phyloP scores from a whole-genome alignment of 371 early-diverging fungal species.

The Lichtheimia hyalospora region DNA sequence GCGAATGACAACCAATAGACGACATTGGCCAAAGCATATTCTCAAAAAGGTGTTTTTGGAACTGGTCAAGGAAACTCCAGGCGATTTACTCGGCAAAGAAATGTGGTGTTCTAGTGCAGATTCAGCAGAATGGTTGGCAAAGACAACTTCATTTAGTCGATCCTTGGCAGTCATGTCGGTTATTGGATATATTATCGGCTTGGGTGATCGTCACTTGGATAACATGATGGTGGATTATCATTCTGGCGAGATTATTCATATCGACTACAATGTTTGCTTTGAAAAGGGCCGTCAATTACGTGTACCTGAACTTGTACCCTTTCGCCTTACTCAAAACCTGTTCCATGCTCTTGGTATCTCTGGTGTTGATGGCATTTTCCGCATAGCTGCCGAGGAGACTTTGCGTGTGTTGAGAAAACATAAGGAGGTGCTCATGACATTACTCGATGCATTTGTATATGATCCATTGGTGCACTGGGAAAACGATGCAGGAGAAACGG shows the following conservation, averaged over 20 bases:
- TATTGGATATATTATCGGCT: constrained; percentile 95
- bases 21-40: constrained; percentile 67
- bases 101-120: constrained; percentile 56
- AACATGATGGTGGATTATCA: constrained; percentile 92
- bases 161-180: constrained; percentile 94
- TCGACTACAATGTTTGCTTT: constrained; percentile 98
- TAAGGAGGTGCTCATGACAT: constrained; percentile 77
- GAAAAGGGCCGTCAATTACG: constrained; percentile 88
- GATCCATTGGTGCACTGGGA: constrained; percentile 86
- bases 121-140: constrained; percentile 71
- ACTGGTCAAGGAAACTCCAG: constrained; percentile 65
- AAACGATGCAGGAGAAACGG: constrained; percentile 41
- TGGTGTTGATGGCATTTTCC: constrained; percentile 82
- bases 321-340: constrained; percentile 91
- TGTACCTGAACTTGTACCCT: constrained; percentile 96
- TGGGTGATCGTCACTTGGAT: constrained; percentile 98
- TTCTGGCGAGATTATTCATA: constrained; percentile 93
- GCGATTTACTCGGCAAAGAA: constrained; percentile 63
- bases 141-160: constrained; percentile 73
- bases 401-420: constrained; percentile 78
- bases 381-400: constrained; percentile 68
- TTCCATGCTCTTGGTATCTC: constrained; percentile 76
- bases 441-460: constrained; percentile 91
- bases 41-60: constrained; percentile 61
- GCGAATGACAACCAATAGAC: constrained; percentile 50